Conservation (phyloP, 1,284 basidiomycete species). For the Moesziomyces sp. region DNA sequence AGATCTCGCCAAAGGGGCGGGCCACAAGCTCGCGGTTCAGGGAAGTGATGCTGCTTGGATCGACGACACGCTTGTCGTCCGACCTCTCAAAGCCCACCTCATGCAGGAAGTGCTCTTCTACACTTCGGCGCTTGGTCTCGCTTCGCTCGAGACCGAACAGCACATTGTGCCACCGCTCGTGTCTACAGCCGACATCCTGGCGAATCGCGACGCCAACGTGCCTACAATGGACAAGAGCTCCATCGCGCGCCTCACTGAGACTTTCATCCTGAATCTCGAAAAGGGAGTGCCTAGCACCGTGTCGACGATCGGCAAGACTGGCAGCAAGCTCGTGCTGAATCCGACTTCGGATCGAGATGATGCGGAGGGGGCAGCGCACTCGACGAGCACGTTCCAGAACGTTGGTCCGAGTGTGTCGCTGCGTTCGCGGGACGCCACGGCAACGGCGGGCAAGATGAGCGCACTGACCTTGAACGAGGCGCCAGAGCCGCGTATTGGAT, state of each 20-base stretch:
- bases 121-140: constrained; percentile 23
- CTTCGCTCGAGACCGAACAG: constrained; percentile 18
- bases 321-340: constrained; percentile 60
- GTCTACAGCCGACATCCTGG: constrained; percentile 7
- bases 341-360: neutral
- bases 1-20: constrained; percentile 56
- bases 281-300: constrained; percentile 61
- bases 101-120: constrained; percentile 54
- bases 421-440: neutral
- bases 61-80: constrained; percentile 49
- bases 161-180: constrained; percentile 27
- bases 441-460: constrained; percentile 5
- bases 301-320: constrained; percentile 58
- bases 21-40: constrained; percentile 59
- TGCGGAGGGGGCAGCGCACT: constrained; percentile 2
- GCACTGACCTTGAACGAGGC: neutral
- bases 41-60: constrained; percentile 53
- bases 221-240: constrained; percentile 53
- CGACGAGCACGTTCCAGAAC: constrained; percentile 20
- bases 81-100: constrained; percentile 48
- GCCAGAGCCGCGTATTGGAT: constrained; percentile 43
- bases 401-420: constrained; percentile 42
- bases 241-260: constrained; percentile 56
- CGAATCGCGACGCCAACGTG: constrained; percentile 1
- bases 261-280: constrained; percentile 60